phyloP scores from a whole-genome alignment of 495 filamentous ascomycete genomes.

The Baudoinia panamericana region DNA sequence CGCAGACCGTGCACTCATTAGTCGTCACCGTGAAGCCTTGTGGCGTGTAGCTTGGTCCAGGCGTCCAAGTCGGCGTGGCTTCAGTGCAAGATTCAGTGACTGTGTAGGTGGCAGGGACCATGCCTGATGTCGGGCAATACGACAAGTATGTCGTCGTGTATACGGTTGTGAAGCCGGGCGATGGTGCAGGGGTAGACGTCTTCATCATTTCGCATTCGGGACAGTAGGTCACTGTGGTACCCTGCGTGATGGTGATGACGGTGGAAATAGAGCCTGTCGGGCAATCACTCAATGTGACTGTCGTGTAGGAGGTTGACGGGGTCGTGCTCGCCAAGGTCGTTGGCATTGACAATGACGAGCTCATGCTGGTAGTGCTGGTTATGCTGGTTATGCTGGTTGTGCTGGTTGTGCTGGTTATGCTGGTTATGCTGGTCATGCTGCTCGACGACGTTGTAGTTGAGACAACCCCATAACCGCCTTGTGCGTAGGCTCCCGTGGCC shows the following conservation, averaged over 20 bases:
- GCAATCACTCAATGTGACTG: conserved; percentile 13
- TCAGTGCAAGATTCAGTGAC: conserved; percentile 32
- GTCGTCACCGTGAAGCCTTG: conserved; percentile 37
- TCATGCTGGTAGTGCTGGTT: not conserved
- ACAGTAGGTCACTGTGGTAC: conserved; percentile 19
- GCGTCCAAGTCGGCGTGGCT: conserved; percentile 20
- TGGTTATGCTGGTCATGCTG: too few species aligned
- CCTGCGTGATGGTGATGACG: conserved; percentile 18
- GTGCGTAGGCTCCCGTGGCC: conserved; percentile 10
- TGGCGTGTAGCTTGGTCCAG: conserved; percentile 26
- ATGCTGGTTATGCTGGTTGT: too few species aligned
- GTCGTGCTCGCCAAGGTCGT: not conserved
- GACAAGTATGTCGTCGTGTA: conserved; percentile 33
- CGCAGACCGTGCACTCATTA: conserved; percentile 34
- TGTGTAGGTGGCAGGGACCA: conserved; percentile 35
- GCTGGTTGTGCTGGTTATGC: not conserved
- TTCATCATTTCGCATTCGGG: conserved; percentile 14
- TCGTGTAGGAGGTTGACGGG: conserved; percentile 11
- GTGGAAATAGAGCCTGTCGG: conserved; percentile 4
- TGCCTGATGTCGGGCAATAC: conserved; percentile 32
- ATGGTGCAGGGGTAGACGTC: not conserved
- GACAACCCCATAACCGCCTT: not conserved
- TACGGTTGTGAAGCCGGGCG: conserved; percentile 27
- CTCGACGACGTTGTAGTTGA: not conserved
- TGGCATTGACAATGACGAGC: too few species aligned